These are phyloP conservation scores for Phlegmacium glaucopus DNA, from an alignment of 768 basidiomycete species.

Conservation along the genomic window DNA sequence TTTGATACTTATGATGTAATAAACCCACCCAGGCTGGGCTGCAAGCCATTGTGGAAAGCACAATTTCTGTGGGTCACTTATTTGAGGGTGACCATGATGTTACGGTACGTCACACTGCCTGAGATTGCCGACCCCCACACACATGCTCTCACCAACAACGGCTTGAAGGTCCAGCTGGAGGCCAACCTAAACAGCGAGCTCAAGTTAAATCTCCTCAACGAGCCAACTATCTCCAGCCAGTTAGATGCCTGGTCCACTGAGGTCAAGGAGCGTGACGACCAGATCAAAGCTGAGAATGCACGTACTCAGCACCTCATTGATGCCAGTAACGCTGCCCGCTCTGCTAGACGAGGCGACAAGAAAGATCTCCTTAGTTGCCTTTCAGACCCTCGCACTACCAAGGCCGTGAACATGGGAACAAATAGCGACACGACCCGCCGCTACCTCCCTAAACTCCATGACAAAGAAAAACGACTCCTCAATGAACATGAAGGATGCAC, in stretches of 20 bases:
- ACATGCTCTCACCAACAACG: conserved; percentile 4
- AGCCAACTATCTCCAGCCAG: neutral
- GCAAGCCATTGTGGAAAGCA: too few species aligned
- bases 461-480: conserved; percentile 8
- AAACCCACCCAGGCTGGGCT: too few species aligned
- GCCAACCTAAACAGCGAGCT: conserved; percentile 7
- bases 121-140: too few species aligned
- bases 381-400: neutral
- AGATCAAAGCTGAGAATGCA: neutral
- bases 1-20: too few species aligned
- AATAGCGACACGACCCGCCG: neutral
- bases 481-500: conserved; percentile 12
- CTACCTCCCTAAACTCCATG: conserved; percentile 7
- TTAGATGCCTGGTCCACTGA: neutral
- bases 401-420: neutral
- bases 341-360: neutral
- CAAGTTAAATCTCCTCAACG: neutral
- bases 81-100: too few species aligned
- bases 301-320: too few species aligned
- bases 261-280: neutral
- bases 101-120: too few species aligned
- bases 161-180: conserved; percentile 8
- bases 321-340: too few species aligned
- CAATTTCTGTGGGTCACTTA: too few species aligned
- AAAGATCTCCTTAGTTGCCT: neutral